Conservation (phyloP, 352 stramenopile genomes). For the Saprolegnia parasitica region DNA sequence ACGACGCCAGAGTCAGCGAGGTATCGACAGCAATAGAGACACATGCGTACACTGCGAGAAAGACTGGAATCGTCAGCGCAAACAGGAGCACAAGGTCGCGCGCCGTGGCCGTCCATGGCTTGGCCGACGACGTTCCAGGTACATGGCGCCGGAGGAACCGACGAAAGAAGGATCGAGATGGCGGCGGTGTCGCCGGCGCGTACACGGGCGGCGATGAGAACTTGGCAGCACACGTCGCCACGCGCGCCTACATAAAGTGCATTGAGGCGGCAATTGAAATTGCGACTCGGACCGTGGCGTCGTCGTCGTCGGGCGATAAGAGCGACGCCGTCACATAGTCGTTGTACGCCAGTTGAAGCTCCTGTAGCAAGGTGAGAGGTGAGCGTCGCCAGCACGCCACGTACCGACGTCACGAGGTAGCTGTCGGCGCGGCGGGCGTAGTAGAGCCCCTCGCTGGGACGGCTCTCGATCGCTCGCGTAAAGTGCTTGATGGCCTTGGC, state of each 20-base stretch:
- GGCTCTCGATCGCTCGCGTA: background rate
- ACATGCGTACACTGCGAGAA: background rate
- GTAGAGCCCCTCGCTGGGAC: background rate
- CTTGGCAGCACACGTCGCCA: background rate
- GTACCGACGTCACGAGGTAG: background rate
- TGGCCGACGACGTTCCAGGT: background rate
- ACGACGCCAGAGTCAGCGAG: background rate
- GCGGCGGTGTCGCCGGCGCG: background rate
- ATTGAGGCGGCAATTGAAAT: no score
- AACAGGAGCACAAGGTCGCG: slow-evolving; percentile 1
- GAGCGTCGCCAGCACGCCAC: background rate
- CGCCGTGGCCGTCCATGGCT: background rate
- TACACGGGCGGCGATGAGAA: background rate
- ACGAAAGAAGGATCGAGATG: background rate
- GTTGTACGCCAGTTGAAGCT: background rate
- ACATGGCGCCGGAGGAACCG: background rate
- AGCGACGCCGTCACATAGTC: background rate
- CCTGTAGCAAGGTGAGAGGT: background rate
- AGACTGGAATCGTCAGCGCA: background rate
- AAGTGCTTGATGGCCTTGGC: slow-evolving; percentile 5
- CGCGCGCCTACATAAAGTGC: no score
- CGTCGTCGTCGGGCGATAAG: background rate
- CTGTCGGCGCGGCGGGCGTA: slow-evolving; percentile 1
- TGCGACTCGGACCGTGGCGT: background rate
- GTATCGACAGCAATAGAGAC: background rate